Conservation (phyloP, 495 filamentous ascomycete species). For the Neurospora sp. region DNA sequence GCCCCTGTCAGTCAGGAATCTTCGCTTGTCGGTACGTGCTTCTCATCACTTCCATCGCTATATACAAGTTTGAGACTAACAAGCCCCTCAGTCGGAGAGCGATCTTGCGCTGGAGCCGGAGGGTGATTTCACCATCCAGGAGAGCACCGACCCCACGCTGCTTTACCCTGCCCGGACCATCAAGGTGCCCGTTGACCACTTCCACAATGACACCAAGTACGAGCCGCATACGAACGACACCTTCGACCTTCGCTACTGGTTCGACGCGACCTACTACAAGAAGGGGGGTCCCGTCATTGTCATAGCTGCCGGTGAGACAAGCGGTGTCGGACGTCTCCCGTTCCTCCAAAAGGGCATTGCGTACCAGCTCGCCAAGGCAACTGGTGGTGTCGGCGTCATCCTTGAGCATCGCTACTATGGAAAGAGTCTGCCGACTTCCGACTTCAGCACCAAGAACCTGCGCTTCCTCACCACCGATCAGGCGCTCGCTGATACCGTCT, state of each 20-base stretch:
- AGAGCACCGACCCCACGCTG: constrained; percentile 2
- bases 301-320: constrained; percentile 55
- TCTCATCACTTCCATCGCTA: not conserved
- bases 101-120: not conserved
- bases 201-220: constrained; percentile 59
- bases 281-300: constrained; percentile 65
- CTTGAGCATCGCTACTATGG: constrained; percentile 72
- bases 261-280: constrained; percentile 56
- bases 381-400: constrained; percentile 60
- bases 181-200: constrained; percentile 62
- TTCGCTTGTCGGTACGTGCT: constrained; percentile 7
- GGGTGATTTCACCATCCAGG: not conserved
- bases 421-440: constrained; percentile 43
- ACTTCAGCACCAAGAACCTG: constrained; percentile 54
- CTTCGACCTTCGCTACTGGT: constrained; percentile 63
- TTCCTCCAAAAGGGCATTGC: constrained; percentile 63
- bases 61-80: not conserved
- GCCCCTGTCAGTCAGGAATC: constrained; percentile 7
- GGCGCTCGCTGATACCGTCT: constrained; percentile 59
- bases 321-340: constrained; percentile 43
- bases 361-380: constrained; percentile 49
- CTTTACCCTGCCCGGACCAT: constrained; percentile 41
- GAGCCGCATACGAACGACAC: constrained; percentile 52
- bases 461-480: constrained; percentile 71
- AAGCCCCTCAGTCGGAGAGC: not conserved